These are phyloP conservation scores for Stipa capillata DNA, from an alignment of 176 grass and related monocot genomes.

Conservation along the genomic window DNA sequence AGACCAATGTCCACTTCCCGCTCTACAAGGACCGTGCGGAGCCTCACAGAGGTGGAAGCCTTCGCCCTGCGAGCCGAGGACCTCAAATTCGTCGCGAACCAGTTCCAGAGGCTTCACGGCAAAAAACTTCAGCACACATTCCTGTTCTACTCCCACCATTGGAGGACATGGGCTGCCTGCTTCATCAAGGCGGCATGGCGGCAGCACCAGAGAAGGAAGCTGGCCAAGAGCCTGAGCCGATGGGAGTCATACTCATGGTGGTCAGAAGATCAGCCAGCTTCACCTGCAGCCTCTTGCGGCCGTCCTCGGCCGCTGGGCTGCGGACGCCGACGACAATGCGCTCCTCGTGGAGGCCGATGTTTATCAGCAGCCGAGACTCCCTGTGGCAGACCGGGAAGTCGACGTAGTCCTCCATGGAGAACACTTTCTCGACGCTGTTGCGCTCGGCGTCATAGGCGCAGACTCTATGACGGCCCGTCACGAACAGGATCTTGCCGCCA, in stretches of 20 bases:
- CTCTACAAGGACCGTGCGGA: slow-evolving; percentile 65
- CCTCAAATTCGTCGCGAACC: too few relatives aligned
- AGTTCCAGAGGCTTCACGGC: too few relatives aligned
- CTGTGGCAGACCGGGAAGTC: not conserved
- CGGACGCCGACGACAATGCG: not conserved
- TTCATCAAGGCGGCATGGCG: slow-evolving; percentile 75
- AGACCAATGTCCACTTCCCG: slow-evolving; percentile 48
- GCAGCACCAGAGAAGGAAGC: slow-evolving; percentile 51
- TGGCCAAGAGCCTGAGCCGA: too few relatives aligned
- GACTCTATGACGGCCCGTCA: not conserved
- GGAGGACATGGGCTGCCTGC: slow-evolving; percentile 68
- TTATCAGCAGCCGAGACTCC: not conserved
- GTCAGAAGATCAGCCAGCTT: slow-evolving; percentile 23
- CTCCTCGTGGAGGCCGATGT: not conserved
- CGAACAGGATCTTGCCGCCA: not conserved
- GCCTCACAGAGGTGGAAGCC: too few relatives aligned
- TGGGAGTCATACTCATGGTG: slow-evolving; percentile 47
- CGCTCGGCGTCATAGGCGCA: not conserved
- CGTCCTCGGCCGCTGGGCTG: not conserved
- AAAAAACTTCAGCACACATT: too few relatives aligned
- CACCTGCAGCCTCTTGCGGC: not conserved
- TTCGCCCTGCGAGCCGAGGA: too few relatives aligned
- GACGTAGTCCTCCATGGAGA: not conserved
- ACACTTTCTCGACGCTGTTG: not conserved
- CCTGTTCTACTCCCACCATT: slow-evolving; percentile 75